Base-by-base conservation (phyloP, 208 protist species). In the Trypanosoma conorhini region DNA sequence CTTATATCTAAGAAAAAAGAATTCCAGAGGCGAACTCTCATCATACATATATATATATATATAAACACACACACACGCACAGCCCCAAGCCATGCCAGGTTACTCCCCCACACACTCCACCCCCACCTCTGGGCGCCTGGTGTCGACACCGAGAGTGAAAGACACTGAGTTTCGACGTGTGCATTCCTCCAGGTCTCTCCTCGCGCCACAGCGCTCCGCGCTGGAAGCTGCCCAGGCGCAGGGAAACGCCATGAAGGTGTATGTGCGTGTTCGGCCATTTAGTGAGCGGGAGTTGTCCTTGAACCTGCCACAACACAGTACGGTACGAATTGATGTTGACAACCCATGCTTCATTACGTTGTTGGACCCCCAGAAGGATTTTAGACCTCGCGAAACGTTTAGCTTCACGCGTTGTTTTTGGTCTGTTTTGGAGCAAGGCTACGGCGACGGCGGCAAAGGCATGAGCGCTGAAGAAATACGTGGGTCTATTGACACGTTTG, bases 221-320 rank as follows among this genome's bases (percentile, higher is more conserved):
- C 21, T 63, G 44, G 64, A 72, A 26, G 9, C 54, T 40, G 21
- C 80, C 1, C 83, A 86, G 40, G 61, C 68, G 19, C 75, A 80
- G 24, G 61, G 76, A 0, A 93, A 87, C 59, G 86, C 88, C 13
- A 92, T 94, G 88, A 87, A 89, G 75, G 91, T 96, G 44, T 96
- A 90, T 75, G 70, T 96, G 9, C 91, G 91, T 58, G 91, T 96
- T 5, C 79, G 91, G 21, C 91, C 91, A 46, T 96, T 91, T 73
- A 93, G 77, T 72, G 76, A 94, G 77, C 88, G 91, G 2, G 91
- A 96, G 68, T 80, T 88, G 9, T 67, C 77, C 13, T 66, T 85
- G 33, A 67, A 60, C 31, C 50, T 64, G 42, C 66, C 75, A 15
- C 31, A 64, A 26, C 86, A 91, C 62, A 89, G 85, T 70, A 92